Conservation (phyloP, 306 rosid species). For the Phaseolus lunatus region DNA sequence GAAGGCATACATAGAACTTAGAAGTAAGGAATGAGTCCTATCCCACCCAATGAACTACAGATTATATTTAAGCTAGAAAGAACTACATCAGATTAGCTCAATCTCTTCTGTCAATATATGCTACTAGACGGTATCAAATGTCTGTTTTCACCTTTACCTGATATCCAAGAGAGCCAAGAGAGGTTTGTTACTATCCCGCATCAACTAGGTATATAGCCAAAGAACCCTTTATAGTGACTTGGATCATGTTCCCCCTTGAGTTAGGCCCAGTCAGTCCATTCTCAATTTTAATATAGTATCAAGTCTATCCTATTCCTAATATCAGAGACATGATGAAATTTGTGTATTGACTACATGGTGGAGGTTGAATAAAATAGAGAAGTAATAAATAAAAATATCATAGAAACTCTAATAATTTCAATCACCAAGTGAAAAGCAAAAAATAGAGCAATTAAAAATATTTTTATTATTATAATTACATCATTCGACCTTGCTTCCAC, state of each 20-base stretch:
- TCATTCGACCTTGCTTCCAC: not conserved
- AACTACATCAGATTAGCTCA: constrained; percentile 19
- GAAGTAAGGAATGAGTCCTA: constrained; percentile 1
- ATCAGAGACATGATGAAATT: not conserved
- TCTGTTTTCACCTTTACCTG: constrained; percentile 1
- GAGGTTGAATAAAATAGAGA: constrained; percentile 24
- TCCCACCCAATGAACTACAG: not conserved
- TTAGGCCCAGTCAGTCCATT: not conserved
- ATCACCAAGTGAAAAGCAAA: not conserved
- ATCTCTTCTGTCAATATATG: constrained; percentile 15
- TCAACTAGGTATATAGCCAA: not conserved
- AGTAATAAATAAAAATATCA: not conserved
- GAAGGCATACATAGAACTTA: not conserved
- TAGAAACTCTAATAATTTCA: not conserved
- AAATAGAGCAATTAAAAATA: not conserved
- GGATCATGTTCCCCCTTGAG: not conserved
- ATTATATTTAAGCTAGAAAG: constrained; percentile 18
- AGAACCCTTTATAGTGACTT: not conserved
- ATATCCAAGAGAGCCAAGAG: not conserved
- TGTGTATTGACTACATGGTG: not conserved
- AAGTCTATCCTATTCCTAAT: not conserved
- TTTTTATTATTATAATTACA: not conserved
- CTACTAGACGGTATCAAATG: constrained; percentile 4
- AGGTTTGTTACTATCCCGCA: constrained; percentile 20
- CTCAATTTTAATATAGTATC: not conserved